Base-by-base conservation (phyloP, 1,284 basidiomycete genomes). In the Xerocomus nothofagi region DNA sequence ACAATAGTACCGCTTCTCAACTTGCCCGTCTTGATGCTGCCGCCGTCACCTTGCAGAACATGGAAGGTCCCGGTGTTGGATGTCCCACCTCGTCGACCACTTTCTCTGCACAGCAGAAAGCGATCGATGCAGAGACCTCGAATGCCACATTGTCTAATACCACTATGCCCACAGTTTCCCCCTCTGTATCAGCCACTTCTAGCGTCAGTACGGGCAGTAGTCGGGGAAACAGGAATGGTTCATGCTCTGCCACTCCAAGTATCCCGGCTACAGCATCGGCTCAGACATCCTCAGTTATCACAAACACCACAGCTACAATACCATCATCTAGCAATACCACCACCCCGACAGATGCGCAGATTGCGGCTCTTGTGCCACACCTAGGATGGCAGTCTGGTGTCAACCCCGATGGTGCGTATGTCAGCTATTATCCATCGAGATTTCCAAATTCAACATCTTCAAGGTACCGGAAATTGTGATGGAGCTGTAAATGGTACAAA, bases 71-170 rank as follows among this genome's bases (percentile, higher is more conserved):
- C 4, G 80, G 80, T 10, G 57, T 68, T 8, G 80, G 79, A 9
- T 82, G 81, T 61, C 79, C 81, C 6, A 73, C 73, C 24, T 70
- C 73, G 5, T 71, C 77, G 6, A 81, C 79, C 1, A 82, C 78
- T 0, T 76, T 81, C 54, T 33, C 68, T 6, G 73, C 73, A 1
- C 79, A 79, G 51, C 69, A 71, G 18, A 65, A 72, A 53, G 77
- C 75, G 8, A 73, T 80, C 39, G 63, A 68, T 39, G 67, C 57
- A 26, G 57, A 49, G 31, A 18, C 39, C 2, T 39, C 48, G 14
- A 57, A 39, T 26, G 21, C 41, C 1, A 44, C 44, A 2, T n/a
- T 47, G 2, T 20, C 60, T 4, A n/a, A n/a, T n/a, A n/a, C 21
- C 27, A n/a, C 15, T 8, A 39, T 46, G 4, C 31, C 49, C 15